These are phyloP conservation scores for Botrytis paeoniae DNA, from an alignment of 2,329 filamentous ascomycete genomes.

Conservation along the genomic window DNA sequence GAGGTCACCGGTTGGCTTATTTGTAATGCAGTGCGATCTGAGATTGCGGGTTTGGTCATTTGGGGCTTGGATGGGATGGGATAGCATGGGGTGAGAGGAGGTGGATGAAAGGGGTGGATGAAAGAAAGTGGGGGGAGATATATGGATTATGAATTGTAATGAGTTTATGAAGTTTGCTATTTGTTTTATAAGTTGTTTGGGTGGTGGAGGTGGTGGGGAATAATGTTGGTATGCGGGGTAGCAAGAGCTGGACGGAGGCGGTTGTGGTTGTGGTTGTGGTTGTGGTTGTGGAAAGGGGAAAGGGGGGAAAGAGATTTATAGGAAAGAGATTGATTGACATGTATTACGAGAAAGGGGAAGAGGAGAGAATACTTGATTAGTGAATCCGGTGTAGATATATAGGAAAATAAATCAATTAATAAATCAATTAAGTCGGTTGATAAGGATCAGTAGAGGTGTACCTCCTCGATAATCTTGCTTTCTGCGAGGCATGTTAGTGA, in stretches of 20 bases:
- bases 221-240: background rate
- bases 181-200: background rate
- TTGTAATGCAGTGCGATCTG: background rate
- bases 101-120: background rate
- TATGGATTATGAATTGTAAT: constrained; percentile 4
- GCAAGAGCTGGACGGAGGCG: background rate
- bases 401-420: no score
- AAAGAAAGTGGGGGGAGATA: background rate
- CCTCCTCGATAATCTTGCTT: no score
- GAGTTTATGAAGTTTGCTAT: background rate
- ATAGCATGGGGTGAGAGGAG: background rate
- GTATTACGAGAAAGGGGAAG: no score
- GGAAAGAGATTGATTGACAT: no score
- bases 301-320: no score
- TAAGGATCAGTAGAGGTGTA: no score
- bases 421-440: no score
- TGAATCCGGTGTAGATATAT: no score
- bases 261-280: no score
- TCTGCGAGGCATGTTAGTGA: no score
- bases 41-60: background rate
- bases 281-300: no score
- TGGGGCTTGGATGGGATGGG: background rate
- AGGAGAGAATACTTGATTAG: no score
- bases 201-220: background rate
- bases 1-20: background rate